phyloP scores from a whole-genome alignment of 2,329 filamentous ascomycete genomes.

The Trichothecium sympodiale region DNA sequence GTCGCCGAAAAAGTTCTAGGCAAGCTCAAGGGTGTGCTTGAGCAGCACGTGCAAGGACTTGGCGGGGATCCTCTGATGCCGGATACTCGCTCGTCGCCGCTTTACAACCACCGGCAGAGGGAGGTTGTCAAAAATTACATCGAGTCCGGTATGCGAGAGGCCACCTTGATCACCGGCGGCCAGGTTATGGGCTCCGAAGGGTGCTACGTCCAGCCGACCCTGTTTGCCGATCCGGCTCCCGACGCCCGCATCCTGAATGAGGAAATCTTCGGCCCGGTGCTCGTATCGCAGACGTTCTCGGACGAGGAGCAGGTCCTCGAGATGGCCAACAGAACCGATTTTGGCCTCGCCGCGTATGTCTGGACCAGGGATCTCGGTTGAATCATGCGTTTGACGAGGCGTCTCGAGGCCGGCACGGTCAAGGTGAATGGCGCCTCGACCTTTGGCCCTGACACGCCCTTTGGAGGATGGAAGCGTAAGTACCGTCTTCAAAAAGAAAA shows the following conservation, averaged over 20 bases:
- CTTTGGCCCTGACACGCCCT: background rate
- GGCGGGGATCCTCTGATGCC: conserved; percentile 31
- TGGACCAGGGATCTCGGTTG: conserved; percentile 35
- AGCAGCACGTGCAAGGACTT: conserved; percentile 18
- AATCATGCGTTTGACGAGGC: conserved; percentile 31
- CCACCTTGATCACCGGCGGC: conserved; percentile 50
- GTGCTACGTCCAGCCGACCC: conserved; percentile 1
- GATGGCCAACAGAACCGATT: conserved; percentile 35
- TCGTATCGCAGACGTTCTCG: conserved; percentile 32
- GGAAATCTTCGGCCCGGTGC: conserved; percentile 22
- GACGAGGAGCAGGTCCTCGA: conserved; percentile 30
- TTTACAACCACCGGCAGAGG: conserved; percentile 63
- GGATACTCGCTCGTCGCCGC: conserved; percentile 68
- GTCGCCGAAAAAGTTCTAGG: conserved; percentile 54
- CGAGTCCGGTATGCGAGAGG: conserved; percentile 52
- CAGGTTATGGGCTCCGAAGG: conserved; percentile 43
- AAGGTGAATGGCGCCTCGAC: conserved; percentile 30
- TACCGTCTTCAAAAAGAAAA: too few species aligned
- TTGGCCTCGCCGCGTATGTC: conserved; percentile 41
- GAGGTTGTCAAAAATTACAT: conserved; percentile 72
- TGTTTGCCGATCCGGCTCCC: conserved; percentile 10
- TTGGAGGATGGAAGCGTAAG: background rate
- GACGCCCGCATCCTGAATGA: conserved; percentile 12
- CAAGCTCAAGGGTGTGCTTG: conserved; percentile 55
- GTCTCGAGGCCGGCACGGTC: conserved; percentile 39